Evolutionary conservation across 306 rosid species (phyloP).

Genomic region (Boehmeria nivea): DNA sequence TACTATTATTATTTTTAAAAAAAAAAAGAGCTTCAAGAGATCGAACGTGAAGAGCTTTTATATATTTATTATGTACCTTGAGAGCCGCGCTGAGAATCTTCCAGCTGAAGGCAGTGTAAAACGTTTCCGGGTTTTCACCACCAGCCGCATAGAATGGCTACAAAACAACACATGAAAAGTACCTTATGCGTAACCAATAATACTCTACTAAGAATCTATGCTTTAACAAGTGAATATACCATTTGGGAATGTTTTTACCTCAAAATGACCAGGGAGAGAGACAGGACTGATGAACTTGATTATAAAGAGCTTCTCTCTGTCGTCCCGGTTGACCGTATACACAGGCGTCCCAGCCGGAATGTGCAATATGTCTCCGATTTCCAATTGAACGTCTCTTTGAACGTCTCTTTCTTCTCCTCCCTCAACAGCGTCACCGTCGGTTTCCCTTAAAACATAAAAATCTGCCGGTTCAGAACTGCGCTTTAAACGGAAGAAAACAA

Average conservation of each 20-base stretch:
- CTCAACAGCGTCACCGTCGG: slow-evolving; percentile 41
- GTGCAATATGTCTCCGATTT: slow-evolving; percentile 46
- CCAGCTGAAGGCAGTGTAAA: slow-evolving; percentile 57
- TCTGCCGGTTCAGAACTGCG: no score
- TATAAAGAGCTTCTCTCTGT: slow-evolving; percentile 40
- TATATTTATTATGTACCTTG: slow-evolving; percentile 37
- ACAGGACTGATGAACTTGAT: slow-evolving; percentile 32
- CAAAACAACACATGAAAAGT: neutral
- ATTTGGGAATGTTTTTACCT: slow-evolving; percentile 26
- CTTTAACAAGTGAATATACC: neutral
- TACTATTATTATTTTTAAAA: no score
- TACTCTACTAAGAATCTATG: neutral
- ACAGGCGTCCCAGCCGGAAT: slow-evolving; percentile 54
- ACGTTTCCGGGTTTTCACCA: slow-evolving; percentile 53
- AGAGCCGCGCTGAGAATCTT: slow-evolving; percentile 54
- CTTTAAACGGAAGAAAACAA: no score
- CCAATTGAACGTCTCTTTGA: slow-evolving; percentile 34
- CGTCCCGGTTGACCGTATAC: slow-evolving; percentile 55
- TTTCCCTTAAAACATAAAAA: slow-evolving; percentile 32
- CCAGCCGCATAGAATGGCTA: slow-evolving; percentile 48
- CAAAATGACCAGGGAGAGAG: slow-evolving; percentile 36
- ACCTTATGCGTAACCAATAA: neutral
- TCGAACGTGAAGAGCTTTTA: no score
- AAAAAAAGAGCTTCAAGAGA: no score
- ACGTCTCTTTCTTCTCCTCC: slow-evolving; percentile 38